Evolutionary conservation across 2,329 filamentous ascomycete genomes (phyloP), one percentile per base, ranked within the genome.

Genomic region (Daldinia sp.): DNA sequence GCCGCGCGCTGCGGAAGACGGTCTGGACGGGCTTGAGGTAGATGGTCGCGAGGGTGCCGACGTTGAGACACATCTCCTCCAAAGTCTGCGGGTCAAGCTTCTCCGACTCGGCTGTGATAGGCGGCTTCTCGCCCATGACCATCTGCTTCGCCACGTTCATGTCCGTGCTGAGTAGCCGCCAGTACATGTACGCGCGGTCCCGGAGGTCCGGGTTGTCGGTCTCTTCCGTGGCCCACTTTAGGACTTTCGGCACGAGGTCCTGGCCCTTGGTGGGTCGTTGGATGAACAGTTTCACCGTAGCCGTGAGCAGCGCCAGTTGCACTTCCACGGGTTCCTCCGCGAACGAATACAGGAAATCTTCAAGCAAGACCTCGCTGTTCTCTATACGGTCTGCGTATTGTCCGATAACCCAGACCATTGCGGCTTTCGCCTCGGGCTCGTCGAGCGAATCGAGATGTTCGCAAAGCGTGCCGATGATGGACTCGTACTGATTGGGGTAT

Each of bases 321-420:
- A 99, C 96, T 79, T 99, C 96, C 15, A 98, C 92, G 0, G 94
- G 92, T 81, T 99, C 96, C 74, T 99, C 96, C 30, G 92, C 88
- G 82, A 98, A 99, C 0, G 93, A 92, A 78, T 95, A 95, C 7
- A 99, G 80, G 79, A 98, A 99, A 79, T 99, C 96, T 75, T 99
- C 95, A 7, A 99, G 87, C 2, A 99, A 86, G 0, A 92, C 93
- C 74, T 98, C 96, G 15, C 93, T 96, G 79, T 99, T 98, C 79
- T 99, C 96, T 74, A 99, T 99, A 50, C 96, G 91, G 78, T 97
- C 94, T 9, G 96, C 96, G 76, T 99, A 99, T 79, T 99, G 93
- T 1, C 96, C 96, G 78, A 99, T 99, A 39, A 99, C 96, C 96
- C 96, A 99, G 50, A 99, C 96, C 90, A 99, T 97, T 65, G 96